Evolutionary conservation across 1,284 basidiomycete genomes (phyloP), one percentile per base, ranked within the genome.

Genomic region (Tilletia walkeri): DNA sequence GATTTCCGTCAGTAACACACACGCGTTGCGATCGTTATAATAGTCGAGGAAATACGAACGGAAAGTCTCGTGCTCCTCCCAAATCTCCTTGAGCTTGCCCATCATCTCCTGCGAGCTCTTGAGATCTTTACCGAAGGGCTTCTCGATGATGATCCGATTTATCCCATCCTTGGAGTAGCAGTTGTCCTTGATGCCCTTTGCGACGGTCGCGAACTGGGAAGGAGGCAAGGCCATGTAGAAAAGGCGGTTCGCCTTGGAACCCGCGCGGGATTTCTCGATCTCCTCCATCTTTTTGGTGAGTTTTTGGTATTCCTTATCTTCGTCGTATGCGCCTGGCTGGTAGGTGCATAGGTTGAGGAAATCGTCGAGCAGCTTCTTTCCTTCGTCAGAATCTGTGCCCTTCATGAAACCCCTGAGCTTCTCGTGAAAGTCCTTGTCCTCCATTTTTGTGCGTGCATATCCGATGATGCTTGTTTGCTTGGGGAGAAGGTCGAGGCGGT

Each of bases 391-490:
- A 24, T 80, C 75, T 24, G 71, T 68, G 34, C 74, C 73, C 67
- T 81, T 77, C 54, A 83, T 72, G 54, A 76, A 70, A 4, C 71
- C 74, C 7, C 73, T 72, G 71, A 80, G 74, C 71, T 81, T 81
- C 24, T 76, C 74, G 56, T 81, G 77, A 72, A 84, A 85, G 66
- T 79, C 73, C 48, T 78, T 72, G 36, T 74, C 72, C 67, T 79
- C 76, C 82, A 84, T 81, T 73, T 85, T 82, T 38, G 82, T 81
- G 67, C 84, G 78, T 14, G 84, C 84, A 80, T 85, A 85, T 45
- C 84, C 84, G 67, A 85, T 67, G 70, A 85, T 84, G 67, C 78
- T 68, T 4, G 73, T 80, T 5, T 74, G 68, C 66, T 81, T 76
- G 56, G 81, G 81, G 45, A 83, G 74, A 45, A 79, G 68, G 47